A percentile compares a stretch with the other conserved stretches of the same genome.
Evolutionary conservation across 345 rosid species (phyloP).

Genomic region (Gossypium herbaceum): DNA sequence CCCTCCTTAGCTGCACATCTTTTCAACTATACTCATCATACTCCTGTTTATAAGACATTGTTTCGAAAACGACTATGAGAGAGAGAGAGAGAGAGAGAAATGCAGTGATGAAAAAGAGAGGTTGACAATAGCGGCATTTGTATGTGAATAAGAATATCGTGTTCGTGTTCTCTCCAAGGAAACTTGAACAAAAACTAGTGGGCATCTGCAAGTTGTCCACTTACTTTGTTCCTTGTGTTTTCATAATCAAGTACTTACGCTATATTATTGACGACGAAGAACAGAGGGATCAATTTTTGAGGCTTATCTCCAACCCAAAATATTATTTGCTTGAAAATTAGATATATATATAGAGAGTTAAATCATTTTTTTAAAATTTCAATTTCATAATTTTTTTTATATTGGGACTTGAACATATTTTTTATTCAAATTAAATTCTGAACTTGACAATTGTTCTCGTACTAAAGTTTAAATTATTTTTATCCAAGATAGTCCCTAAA

Average conservation of each 20-base stretch:
- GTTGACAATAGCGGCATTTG: constrained; percentile 1
- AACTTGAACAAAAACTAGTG: constrained; percentile 7
- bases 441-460: too few relatives aligned
- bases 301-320: neutral
- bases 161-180: constrained; percentile 6
- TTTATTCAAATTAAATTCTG: fast-evolving
- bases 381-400: too few relatives aligned
- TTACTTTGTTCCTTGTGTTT: constrained; percentile 20
- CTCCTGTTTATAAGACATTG: neutral
- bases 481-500: neutral
- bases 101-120: neutral
- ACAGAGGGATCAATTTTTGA: neutral
- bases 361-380: too few relatives aligned
- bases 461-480: too few relatives aligned
- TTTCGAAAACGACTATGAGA: neutral
- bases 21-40: constrained; percentile 7
- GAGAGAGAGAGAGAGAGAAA: neutral
- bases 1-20: neutral
- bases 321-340: too few relatives aligned
- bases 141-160: neutral
- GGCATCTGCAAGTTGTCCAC: constrained; percentile 13
- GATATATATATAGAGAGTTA: too few relatives aligned
- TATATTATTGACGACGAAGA: neutral
- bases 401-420: too few relatives aligned
- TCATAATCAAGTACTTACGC: constrained; percentile 3